phyloP scores from a whole-genome alignment of 2,329 filamentous ascomycete genomes.

The Zasmidium cellare region DNA sequence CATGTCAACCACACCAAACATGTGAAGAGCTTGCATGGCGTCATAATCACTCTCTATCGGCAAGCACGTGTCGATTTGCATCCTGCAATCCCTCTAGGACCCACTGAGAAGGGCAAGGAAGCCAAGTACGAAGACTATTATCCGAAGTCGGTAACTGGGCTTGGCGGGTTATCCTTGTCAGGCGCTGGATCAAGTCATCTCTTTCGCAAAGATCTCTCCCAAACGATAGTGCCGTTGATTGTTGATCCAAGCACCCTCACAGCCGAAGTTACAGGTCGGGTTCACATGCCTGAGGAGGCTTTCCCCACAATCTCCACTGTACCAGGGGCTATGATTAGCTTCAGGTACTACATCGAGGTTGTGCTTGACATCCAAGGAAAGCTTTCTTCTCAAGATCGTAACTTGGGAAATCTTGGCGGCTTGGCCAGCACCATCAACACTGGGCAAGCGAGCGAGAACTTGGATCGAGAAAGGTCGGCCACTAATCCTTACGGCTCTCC shows the following conservation, averaged over 20 bases:
- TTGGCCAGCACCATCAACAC: slow-evolving; percentile 24
- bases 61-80: slow-evolving; percentile 87
- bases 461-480: slow-evolving; percentile 14
- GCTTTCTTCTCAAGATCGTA: slow-evolving; percentile 69
- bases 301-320: slow-evolving; percentile 91
- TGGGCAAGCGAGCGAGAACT: slow-evolving; percentile 6
- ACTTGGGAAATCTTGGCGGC: slow-evolving; percentile 26
- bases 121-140: slow-evolving; percentile 80
- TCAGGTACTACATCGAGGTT: slow-evolving; percentile 91
- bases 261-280: slow-evolving; percentile 76
- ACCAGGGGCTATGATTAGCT: slow-evolving; percentile 90
- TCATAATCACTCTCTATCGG: slow-evolving; percentile 89
- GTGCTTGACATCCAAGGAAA: slow-evolving; percentile 90
- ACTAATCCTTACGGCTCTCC: slow-evolving; percentile 45
- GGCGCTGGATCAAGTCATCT: slow-evolving; percentile 84
- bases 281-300: slow-evolving; percentile 83
- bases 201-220: slow-evolving; percentile 93
- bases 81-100: slow-evolving; percentile 60
- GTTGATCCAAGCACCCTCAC: slow-evolving; percentile 78
- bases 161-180: slow-evolving; percentile 82
- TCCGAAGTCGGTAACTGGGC: slow-evolving; percentile 80
- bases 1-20: slow-evolving; percentile 84
- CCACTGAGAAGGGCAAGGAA: slow-evolving; percentile 65
- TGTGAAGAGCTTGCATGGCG: slow-evolving; percentile 86
- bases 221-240: slow-evolving; percentile 84